Evolutionary conservation across 768 basidiomycete species (phyloP).

Genomic region (Mycena belliarum): DNA sequence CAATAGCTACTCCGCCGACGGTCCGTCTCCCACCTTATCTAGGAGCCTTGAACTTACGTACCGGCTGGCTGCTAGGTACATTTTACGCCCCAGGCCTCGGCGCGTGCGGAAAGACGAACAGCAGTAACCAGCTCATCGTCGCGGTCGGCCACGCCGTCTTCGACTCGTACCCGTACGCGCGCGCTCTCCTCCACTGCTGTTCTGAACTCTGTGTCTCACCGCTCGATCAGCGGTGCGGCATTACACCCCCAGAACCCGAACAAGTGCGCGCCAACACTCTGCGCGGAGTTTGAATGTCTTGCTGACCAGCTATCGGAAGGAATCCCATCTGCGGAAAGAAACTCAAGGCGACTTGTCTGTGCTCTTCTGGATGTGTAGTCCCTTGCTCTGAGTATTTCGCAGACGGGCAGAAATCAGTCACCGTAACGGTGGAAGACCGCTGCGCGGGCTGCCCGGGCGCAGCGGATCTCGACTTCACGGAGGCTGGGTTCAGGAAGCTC

Average conservation of each 20-base stretch:
- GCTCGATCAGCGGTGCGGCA: slow-evolving; percentile 13
- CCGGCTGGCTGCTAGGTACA: slow-evolving; percentile 4
- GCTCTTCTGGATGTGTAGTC: background rate
- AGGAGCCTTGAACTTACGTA: background rate
- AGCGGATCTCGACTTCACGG: slow-evolving; percentile 15
- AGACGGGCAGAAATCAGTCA: slow-evolving; percentile 7
- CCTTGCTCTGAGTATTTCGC: background rate
- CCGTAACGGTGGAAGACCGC: slow-evolving; percentile 8
- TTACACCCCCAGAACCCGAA: slow-evolving; percentile 3
- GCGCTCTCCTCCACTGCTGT: background rate
- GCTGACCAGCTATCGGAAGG: background rate
- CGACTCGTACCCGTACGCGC: slow-evolving; percentile 14
- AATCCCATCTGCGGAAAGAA: slow-evolving; percentile 52
- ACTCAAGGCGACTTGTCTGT: slow-evolving; percentile 23
- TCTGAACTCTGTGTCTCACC: background rate
- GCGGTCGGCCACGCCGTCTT: slow-evolving; percentile 27
- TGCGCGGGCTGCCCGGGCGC: slow-evolving; percentile 10
- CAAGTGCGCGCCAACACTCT: background rate
- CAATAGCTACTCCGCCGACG: background rate
- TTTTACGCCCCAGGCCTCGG: slow-evolving; percentile 25
- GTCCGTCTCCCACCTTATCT: background rate
- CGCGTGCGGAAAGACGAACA: slow-evolving; percentile 26
- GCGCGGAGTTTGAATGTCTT: background rate
- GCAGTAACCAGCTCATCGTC: slow-evolving; percentile 21
- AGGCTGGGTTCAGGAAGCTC: slow-evolving; percentile 10